A percentile compares a stretch with the other conserved stretches of the same genome.
Evolutionary conservation across 345 rosid species (phyloP).

Genomic region (Combretum micranthum): DNA sequence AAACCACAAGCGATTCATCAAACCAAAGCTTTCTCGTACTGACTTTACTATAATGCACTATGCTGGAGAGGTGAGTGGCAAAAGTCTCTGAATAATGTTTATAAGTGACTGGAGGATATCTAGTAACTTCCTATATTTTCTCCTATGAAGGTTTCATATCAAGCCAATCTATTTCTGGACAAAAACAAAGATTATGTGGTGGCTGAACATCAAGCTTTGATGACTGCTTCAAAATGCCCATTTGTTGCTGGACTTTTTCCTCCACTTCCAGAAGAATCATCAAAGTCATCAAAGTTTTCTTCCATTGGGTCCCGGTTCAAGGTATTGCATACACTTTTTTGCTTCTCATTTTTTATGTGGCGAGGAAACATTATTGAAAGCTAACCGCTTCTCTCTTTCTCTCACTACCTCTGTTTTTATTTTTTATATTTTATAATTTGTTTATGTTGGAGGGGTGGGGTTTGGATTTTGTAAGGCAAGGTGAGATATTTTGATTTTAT

Average conservation of each 20-base stretch:
- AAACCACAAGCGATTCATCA: slow-evolving; percentile 63
- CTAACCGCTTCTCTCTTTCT: no score
- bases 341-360: no score
- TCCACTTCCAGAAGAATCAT: slow-evolving; percentile 75
- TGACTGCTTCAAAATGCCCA: slow-evolving; percentile 69
- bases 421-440: no score
- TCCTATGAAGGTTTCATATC: slow-evolving; percentile 51
- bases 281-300: slow-evolving; percentile 91
- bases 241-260: slow-evolving; percentile 78
- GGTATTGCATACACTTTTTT: slow-evolving; percentile 25
- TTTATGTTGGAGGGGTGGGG: no score
- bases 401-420: no score
- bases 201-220: slow-evolving; percentile 87
- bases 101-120: background rate
- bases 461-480: no score
- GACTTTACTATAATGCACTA: slow-evolving; percentile 82
- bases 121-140: background rate
- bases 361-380: no score
- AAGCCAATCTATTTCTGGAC: slow-evolving; percentile 78
- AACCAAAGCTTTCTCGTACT: slow-evolving; percentile 93
- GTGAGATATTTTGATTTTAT: no score
- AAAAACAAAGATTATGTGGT: slow-evolving; percentile 94
- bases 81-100: slow-evolving; percentile 3
- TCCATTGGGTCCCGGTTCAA: slow-evolving; percentile 88
- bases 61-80: slow-evolving; percentile 76